Base-by-base conservation (phyloP, 768 basidiomycete genomes). In the Hypholoma fasciculare region DNA sequence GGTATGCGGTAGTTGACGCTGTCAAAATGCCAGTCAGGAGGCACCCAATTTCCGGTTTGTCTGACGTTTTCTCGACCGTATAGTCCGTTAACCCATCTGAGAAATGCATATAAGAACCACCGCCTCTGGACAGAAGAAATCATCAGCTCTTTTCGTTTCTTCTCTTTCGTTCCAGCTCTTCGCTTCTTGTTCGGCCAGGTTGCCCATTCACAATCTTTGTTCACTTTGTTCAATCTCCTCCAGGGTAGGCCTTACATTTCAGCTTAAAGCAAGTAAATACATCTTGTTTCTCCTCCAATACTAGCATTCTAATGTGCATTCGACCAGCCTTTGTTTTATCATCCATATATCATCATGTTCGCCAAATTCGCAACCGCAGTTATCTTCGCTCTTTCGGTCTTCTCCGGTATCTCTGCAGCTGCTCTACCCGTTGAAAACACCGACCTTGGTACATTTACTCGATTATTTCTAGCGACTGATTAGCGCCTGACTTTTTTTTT, bases 101-200 rank as follows among this genome's bases (percentile, higher is more conserved):
- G 30, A 6, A 9, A 34, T 34, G 30, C 9, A 9, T 34, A 34
- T 34, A 34, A 34, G 9, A 7, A 7, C 30, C 9, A 34, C 30
- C 30, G 9, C 30, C 30, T 34, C 30, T 34, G 30, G 30, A 34
- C 30, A 2, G 9, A 34, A 9, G 30, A 34, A 34, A n/a, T 14
- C 16, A 26, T 6, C 43, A 50, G 52, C 56, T 59, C 49, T 47
- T 56, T 62, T 64, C 54, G 52, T 61, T 63, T 61, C 58, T 61
- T 56, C 56, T 59, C 53, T 47, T 60, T 55, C 44, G 48, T 63
- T 66, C 47, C 20, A 26, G 54, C 58, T 65, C 58, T 64, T 65
- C 59, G 60, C 63, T 61, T 54, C 62, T 67, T 69, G 62, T 67
- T 72, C 38, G 74, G 75, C 75, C 77, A 75, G 74, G 76, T 74